These are phyloP conservation scores for Xylaria sp. DNA, from an alignment of 2,329 filamentous ascomycete genomes.

Conservation along the genomic window DNA sequence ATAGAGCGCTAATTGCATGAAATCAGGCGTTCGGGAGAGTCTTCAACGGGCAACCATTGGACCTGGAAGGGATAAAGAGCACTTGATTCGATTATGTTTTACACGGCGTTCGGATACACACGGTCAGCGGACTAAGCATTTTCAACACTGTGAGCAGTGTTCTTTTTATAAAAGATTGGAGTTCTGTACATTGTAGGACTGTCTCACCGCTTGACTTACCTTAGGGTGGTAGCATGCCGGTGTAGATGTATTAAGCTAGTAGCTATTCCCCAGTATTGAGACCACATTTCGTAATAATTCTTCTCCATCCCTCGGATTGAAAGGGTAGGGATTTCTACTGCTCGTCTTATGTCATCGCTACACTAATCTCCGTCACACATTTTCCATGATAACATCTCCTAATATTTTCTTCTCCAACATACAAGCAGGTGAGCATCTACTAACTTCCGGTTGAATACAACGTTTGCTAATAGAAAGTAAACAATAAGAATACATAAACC, in stretches of 20 bases:
- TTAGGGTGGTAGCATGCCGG: not conserved
- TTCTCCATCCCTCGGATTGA: not conserved
- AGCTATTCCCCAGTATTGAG: not conserved
- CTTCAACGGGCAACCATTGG: conserved; percentile 39
- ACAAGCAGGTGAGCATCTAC: not conserved
- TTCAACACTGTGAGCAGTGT: conserved; percentile 2
- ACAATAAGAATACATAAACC: too few species aligned
- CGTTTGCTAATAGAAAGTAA: not conserved
- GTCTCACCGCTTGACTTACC: not conserved
- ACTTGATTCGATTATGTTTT: conserved; percentile 24
- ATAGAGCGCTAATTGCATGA: conserved; percentile 38
- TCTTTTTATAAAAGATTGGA: conserved; percentile 25
- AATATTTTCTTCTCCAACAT: not conserved
- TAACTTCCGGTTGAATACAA: not conserved
- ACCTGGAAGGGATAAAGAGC: conserved; percentile 22
- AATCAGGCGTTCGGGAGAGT: conserved; percentile 40
- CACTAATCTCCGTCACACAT: not conserved
- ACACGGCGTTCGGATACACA: conserved; percentile 36
- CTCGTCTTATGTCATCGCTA: conserved; percentile 1
- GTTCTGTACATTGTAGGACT: conserved; percentile 13
- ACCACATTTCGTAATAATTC: not conserved
- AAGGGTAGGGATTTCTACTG: not conserved
- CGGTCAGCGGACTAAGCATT: conserved; percentile 14
- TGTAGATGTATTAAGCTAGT: not conserved
- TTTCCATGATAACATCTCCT: not conserved